A percentile compares a stretch with the other conserved stretches of the same genome.
These are phyloP conservation scores for Crucihimalaya himalaica DNA, from an alignment of 345 rosid genomes.

Conservation along the genomic window DNA sequence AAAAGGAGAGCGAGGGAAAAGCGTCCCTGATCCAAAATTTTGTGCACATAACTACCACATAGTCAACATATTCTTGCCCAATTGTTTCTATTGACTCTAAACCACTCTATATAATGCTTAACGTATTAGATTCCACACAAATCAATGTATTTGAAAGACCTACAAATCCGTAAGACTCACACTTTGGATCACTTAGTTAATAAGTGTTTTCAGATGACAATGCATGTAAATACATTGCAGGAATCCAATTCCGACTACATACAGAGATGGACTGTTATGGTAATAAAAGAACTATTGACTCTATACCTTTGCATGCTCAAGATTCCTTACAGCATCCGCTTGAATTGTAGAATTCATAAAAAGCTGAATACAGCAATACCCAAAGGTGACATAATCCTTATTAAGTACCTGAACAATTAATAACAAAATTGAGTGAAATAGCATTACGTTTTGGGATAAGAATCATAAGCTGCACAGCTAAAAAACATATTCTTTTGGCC, in stretches of 20 bases:
- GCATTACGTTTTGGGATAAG: background rate
- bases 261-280: slow-evolving; percentile 21
- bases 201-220: background rate
- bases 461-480: slow-evolving; percentile 3
- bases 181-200: slow-evolving; percentile 5
- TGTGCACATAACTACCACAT: background rate
- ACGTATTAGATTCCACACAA: background rate
- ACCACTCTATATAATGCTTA: background rate
- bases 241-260: slow-evolving; percentile 6
- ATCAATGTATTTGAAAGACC: background rate
- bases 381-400: slow-evolving; percentile 94
- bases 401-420: slow-evolving; percentile 70
- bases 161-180: slow-evolving; percentile 12
- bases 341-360: slow-evolving; percentile 86
- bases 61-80: background rate
- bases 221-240: background rate
- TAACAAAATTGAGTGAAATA: background rate
- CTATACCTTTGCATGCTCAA: slow-evolving; percentile 85
- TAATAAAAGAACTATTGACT: slow-evolving; percentile 11
- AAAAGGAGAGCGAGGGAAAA: background rate
- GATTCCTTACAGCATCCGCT: slow-evolving; percentile 90
- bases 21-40: background rate
- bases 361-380: slow-evolving; percentile 90
- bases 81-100: slow-evolving; percentile 1
- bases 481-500: too few species aligned